Conservation (phyloP, 2,329 filamentous ascomycete genomes). For the Acrodontium crateriforme region DNA sequence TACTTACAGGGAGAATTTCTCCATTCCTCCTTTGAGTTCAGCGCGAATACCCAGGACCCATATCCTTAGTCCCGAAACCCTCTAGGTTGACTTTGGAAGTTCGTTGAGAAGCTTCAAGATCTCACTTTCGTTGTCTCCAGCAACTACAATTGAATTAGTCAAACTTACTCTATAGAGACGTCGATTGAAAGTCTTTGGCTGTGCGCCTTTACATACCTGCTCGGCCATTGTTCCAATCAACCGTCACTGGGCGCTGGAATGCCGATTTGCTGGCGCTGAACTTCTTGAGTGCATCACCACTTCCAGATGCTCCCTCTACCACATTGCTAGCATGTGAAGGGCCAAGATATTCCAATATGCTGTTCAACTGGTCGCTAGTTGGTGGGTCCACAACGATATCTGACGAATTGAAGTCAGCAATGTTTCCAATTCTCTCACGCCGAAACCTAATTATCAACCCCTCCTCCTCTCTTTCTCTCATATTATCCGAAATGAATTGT, state of each 20-base stretch:
- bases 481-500: too few species aligned
- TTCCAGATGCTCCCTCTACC: constrained; percentile 58
- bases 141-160: constrained; percentile 35
- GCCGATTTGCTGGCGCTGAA: constrained; percentile 54
- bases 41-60: too few species aligned
- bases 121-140: constrained; percentile 71
- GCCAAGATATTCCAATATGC: constrained; percentile 72
- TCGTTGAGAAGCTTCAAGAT: constrained; percentile 68
- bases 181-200: not conserved
- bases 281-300: constrained; percentile 65
- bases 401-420: constrained; percentile 6
- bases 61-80: too few species aligned
- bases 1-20: too few species aligned
- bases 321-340: constrained; percentile 46
- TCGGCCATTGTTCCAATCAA: constrained; percentile 89
- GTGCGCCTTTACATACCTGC: constrained; percentile 39
- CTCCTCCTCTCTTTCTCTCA: too few species aligned
- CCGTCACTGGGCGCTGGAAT: constrained; percentile 68
- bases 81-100: constrained; percentile 30
- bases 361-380: constrained; percentile 69
- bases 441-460: too few species aligned
- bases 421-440: too few species aligned
- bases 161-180: not conserved
- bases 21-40: too few species aligned
- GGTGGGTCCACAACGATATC: constrained; percentile 69